Evolutionary conservation across 306 rosid species (phyloP).

Genomic region (Biancaea sappan): DNA sequence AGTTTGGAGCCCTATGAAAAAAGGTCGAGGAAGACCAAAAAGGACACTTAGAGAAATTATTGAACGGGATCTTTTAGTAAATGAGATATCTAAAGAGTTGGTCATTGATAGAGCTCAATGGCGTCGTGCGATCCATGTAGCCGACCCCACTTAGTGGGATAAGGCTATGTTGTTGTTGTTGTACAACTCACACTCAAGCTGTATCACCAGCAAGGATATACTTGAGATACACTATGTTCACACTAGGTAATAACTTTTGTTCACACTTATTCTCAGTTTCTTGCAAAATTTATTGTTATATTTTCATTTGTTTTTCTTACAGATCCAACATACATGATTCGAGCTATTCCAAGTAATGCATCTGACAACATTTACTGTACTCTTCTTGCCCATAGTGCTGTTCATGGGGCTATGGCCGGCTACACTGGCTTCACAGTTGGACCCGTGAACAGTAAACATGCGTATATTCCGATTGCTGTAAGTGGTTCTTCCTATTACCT

Average conservation of each 20-base stretch:
- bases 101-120: no score
- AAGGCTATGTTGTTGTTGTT: no score
- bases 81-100: no score
- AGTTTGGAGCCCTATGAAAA: no score
- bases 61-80: no score
- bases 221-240: neutral
- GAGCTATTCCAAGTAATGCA: constrained; percentile 97
- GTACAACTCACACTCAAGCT: neutral
- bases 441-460: constrained; percentile 85
- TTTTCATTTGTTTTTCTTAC: constrained; percentile 28
- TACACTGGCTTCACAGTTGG: constrained; percentile 90
- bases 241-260: neutral
- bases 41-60: no score
- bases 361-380: constrained; percentile 94
- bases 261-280: neutral
- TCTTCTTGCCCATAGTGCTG: constrained; percentile 95
- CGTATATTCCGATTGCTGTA: constrained; percentile 89
- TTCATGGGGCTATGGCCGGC: constrained; percentile 98
- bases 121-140: no score
- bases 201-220: neutral
- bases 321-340: constrained; percentile 99
- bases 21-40: no score
- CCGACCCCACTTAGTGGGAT: no score
- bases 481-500: constrained; percentile 44
- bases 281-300: neutral